Evolutionary conservation across 148 eudicot genomes (phyloP).

Genomic region (Selenicereus undatus): DNA sequence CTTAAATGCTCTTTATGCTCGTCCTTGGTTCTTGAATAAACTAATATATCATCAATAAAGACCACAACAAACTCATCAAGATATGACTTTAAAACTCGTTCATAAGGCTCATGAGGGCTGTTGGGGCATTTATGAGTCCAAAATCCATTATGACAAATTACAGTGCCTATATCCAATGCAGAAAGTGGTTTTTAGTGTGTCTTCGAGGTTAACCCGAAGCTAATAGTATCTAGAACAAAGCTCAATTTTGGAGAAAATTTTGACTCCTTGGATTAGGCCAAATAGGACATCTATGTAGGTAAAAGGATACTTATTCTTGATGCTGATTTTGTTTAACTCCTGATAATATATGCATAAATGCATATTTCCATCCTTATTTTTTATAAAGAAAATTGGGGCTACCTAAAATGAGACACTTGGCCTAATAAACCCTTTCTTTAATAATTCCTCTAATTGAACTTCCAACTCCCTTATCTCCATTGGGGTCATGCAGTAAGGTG

Average conservation of each 20-base stretch:
- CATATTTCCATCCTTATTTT: no score
- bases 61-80: background rate
- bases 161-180: background rate
- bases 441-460: no score
- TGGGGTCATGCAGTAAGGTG: no score
- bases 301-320: background rate
- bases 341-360: no score
- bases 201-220: background rate
- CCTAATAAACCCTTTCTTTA: no score
- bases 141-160: background rate
- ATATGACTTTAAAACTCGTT: background rate
- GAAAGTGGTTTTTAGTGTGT: background rate
- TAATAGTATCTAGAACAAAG: background rate
- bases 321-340: no score
- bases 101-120: no score
- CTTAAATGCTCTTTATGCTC: background rate
- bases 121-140: background rate
- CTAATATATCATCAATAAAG: no score
- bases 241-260: background rate
- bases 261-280: background rate
- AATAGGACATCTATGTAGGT: background rate
- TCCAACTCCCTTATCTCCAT: no score
- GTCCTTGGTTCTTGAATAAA: background rate
- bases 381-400: no score
- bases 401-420: no score